Base-by-base conservation (phyloP, 176 grass and related monocot species). In the Zoysia japonica region DNA sequence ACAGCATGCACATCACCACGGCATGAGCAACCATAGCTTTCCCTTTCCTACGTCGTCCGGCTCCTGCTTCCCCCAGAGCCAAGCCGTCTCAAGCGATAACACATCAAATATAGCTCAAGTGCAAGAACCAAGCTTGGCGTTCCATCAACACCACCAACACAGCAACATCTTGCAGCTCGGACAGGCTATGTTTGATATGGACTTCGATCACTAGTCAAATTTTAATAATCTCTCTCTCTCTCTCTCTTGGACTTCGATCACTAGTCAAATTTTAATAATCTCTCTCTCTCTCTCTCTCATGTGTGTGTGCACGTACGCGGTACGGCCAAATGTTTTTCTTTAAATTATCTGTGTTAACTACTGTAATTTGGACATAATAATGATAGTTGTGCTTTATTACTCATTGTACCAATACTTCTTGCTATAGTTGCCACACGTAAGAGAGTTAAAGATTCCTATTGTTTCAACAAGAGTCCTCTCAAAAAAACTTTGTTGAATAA, bases 91-190 rank as follows among this genome's bases (percentile, higher is more conserved):
- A 15, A 80, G 81, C 42, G 77, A 85, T 35, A 80, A 67, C 77
- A 84, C 85, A 72, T 84, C 85, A 84, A 84, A 87, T 87, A 84
- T 84, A 61, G 89, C 59, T 44, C 88, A 85, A 5, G 85, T 66
- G 85, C 80, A 76, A 77, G 81, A 87, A 54, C 53, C 81, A 61
- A 84, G 56, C 67, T 77, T 87, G 40, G 67, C 67, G 5, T 84
- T 84, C 72, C 81, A 91, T 51, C 85, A 91, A 28, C 80, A 88
- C 45, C 86, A 88, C 61, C 87, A 86, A 55, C 81, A 90, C 48
- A 93, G 75, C 77, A 88, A 82, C 82, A 84, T 88, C 69, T 83
- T 93, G 61, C 88, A 93, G 71, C 85, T 90, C 9, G 85, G 91
- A 3, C 91, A 90, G 76, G 85, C 87, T 11, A 92, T 92, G 87